Evolutionary conservation across 2,329 filamentous ascomycete species (phyloP).

Genomic region (Daldinia eschscholtzii): DNA sequence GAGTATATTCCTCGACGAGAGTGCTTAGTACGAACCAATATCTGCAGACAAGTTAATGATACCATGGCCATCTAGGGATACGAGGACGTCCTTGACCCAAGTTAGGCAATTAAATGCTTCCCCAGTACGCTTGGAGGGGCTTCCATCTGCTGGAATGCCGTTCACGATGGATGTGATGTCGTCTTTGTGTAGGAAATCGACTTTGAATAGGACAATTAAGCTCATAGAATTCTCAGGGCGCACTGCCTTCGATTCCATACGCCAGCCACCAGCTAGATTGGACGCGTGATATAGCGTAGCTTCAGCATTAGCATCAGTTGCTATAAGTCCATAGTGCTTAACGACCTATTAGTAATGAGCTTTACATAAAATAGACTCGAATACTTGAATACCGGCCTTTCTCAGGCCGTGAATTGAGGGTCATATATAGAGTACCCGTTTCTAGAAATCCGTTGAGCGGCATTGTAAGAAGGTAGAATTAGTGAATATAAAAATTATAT

Average conservation of each 20-base stretch:
- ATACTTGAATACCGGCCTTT: background rate
- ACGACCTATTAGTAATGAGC: background rate
- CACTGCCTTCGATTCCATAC: background rate
- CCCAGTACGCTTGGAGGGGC: background rate
- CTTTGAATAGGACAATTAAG: background rate
- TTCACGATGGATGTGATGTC: background rate
- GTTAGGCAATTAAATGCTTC: background rate
- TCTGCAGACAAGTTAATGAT: too few relatives aligned
- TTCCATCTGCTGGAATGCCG: background rate
- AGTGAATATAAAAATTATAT: background rate
- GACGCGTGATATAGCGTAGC: background rate
- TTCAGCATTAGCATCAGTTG: background rate
- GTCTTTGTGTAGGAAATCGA: background rate
- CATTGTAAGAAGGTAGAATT: background rate
- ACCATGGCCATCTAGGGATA: too few relatives aligned
- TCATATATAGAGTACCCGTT: background rate
- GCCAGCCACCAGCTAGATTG: background rate
- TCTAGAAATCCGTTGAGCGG: background rate
- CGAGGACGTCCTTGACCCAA: too few relatives aligned
- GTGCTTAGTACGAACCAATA: too few relatives aligned
- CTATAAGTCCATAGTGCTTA: background rate
- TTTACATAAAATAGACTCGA: background rate
- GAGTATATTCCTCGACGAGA: too few relatives aligned
- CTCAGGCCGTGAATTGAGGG: background rate
- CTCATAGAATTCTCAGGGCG: background rate